These are phyloP conservation scores for Phytophthora podocarpi DNA, from an alignment of 352 stramenopile genomes.

Conservation along the genomic window DNA sequence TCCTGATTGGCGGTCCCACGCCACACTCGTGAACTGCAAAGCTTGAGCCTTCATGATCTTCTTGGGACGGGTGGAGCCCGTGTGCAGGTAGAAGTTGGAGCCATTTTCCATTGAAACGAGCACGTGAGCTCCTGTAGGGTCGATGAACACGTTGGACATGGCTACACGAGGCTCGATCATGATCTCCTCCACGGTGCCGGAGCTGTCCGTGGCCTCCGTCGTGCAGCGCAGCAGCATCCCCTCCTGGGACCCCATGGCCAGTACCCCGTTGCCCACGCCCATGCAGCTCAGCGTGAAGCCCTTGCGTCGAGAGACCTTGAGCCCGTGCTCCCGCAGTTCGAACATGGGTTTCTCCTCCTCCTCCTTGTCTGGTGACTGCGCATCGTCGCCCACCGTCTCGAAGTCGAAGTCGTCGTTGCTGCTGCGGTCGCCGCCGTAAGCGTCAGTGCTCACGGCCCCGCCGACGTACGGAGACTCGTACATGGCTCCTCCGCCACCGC, in stretches of 20 bases:
- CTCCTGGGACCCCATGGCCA: conserved; percentile 85
- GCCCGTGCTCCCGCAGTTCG: conserved; percentile 83
- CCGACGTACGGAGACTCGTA: conserved; percentile 53
- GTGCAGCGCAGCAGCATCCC: conserved; percentile 82
- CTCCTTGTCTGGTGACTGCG: conserved; percentile 44
- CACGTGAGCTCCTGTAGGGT: conserved; percentile 81
- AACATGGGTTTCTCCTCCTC: conserved; percentile 87
- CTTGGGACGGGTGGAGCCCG: conserved; percentile 71
- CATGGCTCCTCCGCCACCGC: neutral
- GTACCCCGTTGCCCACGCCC: conserved; percentile 78
- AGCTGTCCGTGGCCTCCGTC: conserved; percentile 77
- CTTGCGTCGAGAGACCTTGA: conserved; percentile 86
- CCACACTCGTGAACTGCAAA: conserved; percentile 79
- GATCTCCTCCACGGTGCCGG: conserved; percentile 81
- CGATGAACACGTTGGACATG: conserved; percentile 82
- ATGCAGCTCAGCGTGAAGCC: conserved; percentile 86
- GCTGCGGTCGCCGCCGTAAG: conserved; percentile 37
- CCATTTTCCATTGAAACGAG: conserved; percentile 90
- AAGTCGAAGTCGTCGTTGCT: conserved; percentile 84
- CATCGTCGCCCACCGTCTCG: conserved; percentile 61
- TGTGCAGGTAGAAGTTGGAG: conserved; percentile 88
- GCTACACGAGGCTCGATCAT: conserved; percentile 89
- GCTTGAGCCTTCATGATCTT: conserved; percentile 88
- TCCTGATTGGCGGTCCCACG: conserved; percentile 82
- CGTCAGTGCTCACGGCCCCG: conserved; percentile 16